Percentiles rank a stretch among this genome's conserved stretches.
These are phyloP conservation scores for Cordia subcordata DNA, from an alignment of 257 asterid species.

Conservation along the genomic window DNA sequence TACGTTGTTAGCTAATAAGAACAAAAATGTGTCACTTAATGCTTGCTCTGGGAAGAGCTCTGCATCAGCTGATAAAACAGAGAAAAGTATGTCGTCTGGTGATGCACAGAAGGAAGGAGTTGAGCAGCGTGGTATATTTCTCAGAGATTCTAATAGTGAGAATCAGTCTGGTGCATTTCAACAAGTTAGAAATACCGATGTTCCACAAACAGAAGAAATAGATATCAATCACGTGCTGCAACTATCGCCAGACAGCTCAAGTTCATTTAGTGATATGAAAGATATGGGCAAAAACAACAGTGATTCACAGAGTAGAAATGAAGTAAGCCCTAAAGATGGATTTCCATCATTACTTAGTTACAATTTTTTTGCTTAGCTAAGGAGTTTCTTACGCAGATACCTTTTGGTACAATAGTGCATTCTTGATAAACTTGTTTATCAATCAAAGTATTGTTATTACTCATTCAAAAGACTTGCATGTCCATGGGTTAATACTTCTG, in stretches of 20 bases:
- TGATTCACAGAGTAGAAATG: constrained; percentile 26
- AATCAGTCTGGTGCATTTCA: not conserved
- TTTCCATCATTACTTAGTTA: too few species aligned
- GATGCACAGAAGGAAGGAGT: not conserved
- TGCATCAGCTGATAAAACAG: constrained; percentile 7
- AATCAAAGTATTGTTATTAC: too few species aligned
- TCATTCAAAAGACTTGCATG: too few species aligned
- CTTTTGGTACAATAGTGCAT: too few species aligned
- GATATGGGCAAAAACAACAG: constrained; percentile 13
- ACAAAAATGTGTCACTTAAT: constrained; percentile 8
- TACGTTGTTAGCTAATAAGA: not conserved
- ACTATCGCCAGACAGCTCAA: constrained; percentile 52
- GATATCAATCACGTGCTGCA: constrained; percentile 45
- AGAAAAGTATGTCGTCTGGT: not conserved
- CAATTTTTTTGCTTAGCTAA: too few species aligned
- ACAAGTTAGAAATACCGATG: not conserved
- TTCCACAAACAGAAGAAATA: constrained; percentile 32
- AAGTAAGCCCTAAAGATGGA: constrained; percentile 26
- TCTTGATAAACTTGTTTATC: too few species aligned
- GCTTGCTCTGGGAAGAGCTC: constrained; percentile 7
- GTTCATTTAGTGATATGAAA: constrained; percentile 36
- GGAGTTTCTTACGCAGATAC: too few species aligned
- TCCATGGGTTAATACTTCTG: too few species aligned
- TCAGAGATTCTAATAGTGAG: not conserved
- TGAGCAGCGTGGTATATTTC: not conserved